Conservation (phyloP, 1,139 yeast species). For the Diutina mesorugosa region DNA sequence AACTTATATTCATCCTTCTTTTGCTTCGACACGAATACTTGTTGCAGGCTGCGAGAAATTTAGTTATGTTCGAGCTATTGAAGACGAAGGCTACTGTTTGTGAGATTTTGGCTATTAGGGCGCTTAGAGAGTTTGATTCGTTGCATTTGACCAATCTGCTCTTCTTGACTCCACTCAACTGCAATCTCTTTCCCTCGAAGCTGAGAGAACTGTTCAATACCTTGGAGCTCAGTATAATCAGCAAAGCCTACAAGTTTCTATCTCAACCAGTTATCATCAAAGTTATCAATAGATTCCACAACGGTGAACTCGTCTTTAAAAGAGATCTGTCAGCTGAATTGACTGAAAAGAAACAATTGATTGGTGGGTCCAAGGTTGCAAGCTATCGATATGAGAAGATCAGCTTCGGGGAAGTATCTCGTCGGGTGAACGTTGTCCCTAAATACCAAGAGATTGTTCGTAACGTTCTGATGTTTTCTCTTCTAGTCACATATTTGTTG, state of each 20-base stretch:
- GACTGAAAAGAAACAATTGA: not conserved
- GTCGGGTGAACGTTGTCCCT: constrained; percentile 17
- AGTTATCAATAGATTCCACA: constrained; percentile 39
- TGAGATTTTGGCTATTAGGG: constrained; percentile 40
- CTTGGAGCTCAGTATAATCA: constrained; percentile 39
- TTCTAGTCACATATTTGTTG: not conserved
- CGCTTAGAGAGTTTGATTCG: constrained; percentile 36
- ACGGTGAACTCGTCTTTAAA: constrained; percentile 30
- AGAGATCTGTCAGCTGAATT: constrained; percentile 8
- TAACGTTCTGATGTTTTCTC: constrained; percentile 9
- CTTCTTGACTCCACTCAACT: constrained; percentile 30
- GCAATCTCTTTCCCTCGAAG: constrained; percentile 6
- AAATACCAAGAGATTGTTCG: constrained; percentile 31
- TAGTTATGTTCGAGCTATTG: constrained; percentile 36
- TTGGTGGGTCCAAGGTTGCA: not conserved
- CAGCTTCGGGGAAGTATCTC: not conserved
- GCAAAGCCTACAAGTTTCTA: constrained; percentile 41
- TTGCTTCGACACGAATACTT: constrained; percentile 29
- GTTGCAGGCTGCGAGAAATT: constrained; percentile 36
- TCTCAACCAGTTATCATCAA: constrained; percentile 44
- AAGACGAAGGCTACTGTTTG: constrained; percentile 41
- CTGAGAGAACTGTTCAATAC: constrained; percentile 24
- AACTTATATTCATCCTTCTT: constrained; percentile 21
- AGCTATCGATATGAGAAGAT: not conserved
- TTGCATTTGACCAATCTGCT: constrained; percentile 29